These are phyloP conservation scores for Cyberlindnera subsufficiens DNA, from an alignment of 805 yeast species.

Conservation along the genomic window DNA sequence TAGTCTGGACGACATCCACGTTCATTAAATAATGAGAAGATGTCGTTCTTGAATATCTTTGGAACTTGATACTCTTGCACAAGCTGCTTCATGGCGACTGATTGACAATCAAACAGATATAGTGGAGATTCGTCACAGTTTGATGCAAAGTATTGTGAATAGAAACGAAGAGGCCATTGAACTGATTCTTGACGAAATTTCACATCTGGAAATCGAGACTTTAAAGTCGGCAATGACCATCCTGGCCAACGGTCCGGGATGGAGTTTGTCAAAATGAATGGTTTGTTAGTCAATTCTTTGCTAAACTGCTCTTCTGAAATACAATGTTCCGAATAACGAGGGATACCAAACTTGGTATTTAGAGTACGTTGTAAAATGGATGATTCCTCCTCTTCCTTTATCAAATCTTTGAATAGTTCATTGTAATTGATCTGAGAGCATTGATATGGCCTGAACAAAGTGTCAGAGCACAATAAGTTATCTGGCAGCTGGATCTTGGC, in stretches of 20 bases:
- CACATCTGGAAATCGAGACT: conserved; percentile 49
- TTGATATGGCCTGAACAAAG: conserved; percentile 78
- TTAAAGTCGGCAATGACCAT: conserved; percentile 52
- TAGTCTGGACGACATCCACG: conserved; percentile 70
- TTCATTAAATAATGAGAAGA: conserved; percentile 48
- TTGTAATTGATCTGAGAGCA: conserved; percentile 66
- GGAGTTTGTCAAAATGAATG: conserved; percentile 51
- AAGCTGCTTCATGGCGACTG: conserved; percentile 56
- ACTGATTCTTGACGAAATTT: conserved; percentile 82
- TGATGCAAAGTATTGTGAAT: conserved; percentile 49
- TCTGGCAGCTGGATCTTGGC: conserved; percentile 40
- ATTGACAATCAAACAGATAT: conserved; percentile 78
- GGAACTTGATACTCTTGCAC: conserved; percentile 52
- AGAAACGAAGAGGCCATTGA: conserved; percentile 64
- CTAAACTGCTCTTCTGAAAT: conserved; percentile 44
- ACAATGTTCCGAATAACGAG: conserved; percentile 40
- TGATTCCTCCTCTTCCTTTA: conserved; percentile 37
- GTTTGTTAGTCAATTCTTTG: conserved; percentile 40
- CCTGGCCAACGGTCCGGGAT: conserved; percentile 47
- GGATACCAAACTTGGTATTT: conserved; percentile 34
- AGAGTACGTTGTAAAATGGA: conserved; percentile 17
- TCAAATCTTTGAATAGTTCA: conserved; percentile 40
- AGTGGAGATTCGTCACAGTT: conserved; percentile 82
- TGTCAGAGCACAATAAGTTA: conserved; percentile 62
- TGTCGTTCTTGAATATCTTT: conserved; percentile 48